A percentile compares a stretch with the other conserved stretches of the same genome.
These are phyloP conservation scores for Volvox reticuliferus DNA, from an alignment of 139 green algal genomes.

Conservation along the genomic window DNA sequence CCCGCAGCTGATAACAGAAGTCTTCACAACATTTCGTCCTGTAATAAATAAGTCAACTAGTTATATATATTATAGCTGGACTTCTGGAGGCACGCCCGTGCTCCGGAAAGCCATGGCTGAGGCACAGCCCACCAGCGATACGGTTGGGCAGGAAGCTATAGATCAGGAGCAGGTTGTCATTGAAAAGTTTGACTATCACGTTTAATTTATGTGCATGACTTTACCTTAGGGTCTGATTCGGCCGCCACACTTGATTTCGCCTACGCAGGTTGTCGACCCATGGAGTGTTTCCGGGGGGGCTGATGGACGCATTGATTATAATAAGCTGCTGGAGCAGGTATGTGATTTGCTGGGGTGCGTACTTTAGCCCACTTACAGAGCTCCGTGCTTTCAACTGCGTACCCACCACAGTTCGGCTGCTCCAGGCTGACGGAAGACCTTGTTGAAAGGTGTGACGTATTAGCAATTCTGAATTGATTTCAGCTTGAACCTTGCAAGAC, in stretches of 20 bases:
- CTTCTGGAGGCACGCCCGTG: not conserved
- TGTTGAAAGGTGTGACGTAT: slow-evolving; percentile 50
- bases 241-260: not conserved
- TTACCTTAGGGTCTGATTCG: not conserved
- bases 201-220: not conserved
- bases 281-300: slow-evolving; percentile 92
- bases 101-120: slow-evolving; percentile 23
- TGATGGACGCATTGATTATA: slow-evolving; percentile 97
- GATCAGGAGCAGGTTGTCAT: slow-evolving; percentile 39
- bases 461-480: too few species aligned
- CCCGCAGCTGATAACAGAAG: too few species aligned
- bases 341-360: not conserved
- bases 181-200: not conserved
- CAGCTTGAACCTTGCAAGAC: too few species aligned
- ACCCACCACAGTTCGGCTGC: slow-evolving; percentile 64
- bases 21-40: too few species aligned
- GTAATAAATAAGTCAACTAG: too few species aligned
- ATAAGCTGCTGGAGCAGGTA: slow-evolving; percentile 91
- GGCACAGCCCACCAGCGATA: not conserved
- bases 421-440: slow-evolving; percentile 57
- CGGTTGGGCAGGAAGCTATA: not conserved
- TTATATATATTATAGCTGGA: not conserved
- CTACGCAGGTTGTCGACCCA: slow-evolving; percentile 75
- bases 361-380: too few species aligned
- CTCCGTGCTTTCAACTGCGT: not conserved